Evolutionary conservation across 371 early-diverging fungal species (phyloP).

Genomic region (Astathelohania contejeani): DNA sequence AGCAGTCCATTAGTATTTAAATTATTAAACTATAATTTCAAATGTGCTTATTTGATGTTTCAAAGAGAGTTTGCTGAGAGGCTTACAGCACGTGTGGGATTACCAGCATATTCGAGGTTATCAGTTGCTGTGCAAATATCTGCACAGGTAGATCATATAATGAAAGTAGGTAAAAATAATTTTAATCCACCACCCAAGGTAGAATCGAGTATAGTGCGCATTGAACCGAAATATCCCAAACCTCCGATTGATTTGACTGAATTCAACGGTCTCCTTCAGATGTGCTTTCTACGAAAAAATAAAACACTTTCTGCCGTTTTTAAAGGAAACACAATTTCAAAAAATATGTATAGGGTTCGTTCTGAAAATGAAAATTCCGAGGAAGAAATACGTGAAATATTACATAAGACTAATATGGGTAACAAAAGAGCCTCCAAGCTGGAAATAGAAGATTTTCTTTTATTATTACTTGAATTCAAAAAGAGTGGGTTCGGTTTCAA

Average conservation of each 20-base stretch:
- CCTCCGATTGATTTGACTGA: conserved; percentile 81
- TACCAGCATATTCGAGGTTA: conserved; percentile 74
- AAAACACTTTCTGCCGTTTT: conserved; percentile 79
- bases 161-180: conserved; percentile 85
- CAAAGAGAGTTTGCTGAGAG: conserved; percentile 96
- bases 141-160: conserved; percentile 80
- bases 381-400: conserved; percentile 17
- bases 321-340: conserved; percentile 57
- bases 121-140: conserved; percentile 87
- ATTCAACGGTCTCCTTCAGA: conserved; percentile 86
- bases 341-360: conserved; percentile 13
- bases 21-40: conserved; percentile 67
- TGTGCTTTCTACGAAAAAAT: conserved; percentile 83
- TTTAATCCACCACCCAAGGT: conserved; percentile 97
- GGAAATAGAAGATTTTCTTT: conserved; percentile 71
- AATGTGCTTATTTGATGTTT: conserved; percentile 86
- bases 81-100: conserved; percentile 82
- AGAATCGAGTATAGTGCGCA: conserved; percentile 76
- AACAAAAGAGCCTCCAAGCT: conserved; percentile 71
- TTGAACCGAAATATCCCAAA: conserved; percentile 77
- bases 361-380: conserved; percentile 12
- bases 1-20: conserved; percentile 85
- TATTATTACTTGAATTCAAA: conserved; percentile 47
- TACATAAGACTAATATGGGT: conserved; percentile 47
- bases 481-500: conserved; percentile 39